Evolutionary conservation across 805 yeast species (phyloP), one percentile per base, ranked within the genome.

Genomic region (Starmera dryadoides): DNA sequence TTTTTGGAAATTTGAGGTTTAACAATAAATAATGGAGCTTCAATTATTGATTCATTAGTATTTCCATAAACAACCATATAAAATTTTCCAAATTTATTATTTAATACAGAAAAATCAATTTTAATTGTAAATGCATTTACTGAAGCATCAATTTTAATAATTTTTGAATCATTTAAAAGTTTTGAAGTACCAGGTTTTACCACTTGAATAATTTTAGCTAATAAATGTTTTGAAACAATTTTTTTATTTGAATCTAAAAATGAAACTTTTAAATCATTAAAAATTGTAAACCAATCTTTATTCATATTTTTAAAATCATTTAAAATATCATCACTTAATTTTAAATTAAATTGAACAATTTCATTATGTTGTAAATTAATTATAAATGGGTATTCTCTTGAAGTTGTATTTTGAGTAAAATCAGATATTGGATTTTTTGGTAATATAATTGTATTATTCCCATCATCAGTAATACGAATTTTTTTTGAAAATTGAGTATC

Each of bases 331-430:
- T 12, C 23, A 18, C 16, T 11, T 6, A 35, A n/a, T n/a, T 40
- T 35, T 3, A 45, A 25, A 12, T 29, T 22, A 14, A 45, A 39
- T 2, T 14, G 25, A 11, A 43, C 4, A 1, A 14, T 3, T 15
- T 42, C 43, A 12, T 35, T 18, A 15, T 11, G 14, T 1, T 38
- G 26, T 1, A 46, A 18, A 20, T 42, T 36, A 17, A 42, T 6
- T 2, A 46, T 20, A 17, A 46, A 42, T 2, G 42, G 46, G 22
- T 18, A 44, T 22, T 44, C 47, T 18, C 34, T 17, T 3, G 9
- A 4, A 11, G 35, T 35, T 7, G 30, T 34, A 35, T 44, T 46
- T 29, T 46, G 48, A 4, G 41, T 42, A 21, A 42, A 46, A 5
- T 30, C 25, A 4, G 44, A 35, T 7, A 37, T 16, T 14, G 39